Base-by-base conservation (phyloP, 2,329 filamentous ascomycete genomes). In the Aspergillus sp. region DNA sequence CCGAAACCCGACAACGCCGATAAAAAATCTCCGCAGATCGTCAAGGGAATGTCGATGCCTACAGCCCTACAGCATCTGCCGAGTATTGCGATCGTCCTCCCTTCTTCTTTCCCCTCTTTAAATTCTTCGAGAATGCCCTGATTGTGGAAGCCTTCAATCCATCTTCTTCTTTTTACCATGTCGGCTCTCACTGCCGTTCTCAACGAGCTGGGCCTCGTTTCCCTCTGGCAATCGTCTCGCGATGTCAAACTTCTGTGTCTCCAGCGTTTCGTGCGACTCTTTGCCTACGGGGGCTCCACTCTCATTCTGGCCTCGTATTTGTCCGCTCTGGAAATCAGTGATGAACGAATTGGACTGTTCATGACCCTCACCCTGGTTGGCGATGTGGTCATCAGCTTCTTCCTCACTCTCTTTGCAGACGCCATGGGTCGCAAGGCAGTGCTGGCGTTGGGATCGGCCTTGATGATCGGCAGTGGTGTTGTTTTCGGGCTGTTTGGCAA, bases 231-330 rank as follows among this genome's bases (percentile, higher is more conserved):
- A 26, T 65, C 66, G 8, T 57, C 66, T 13, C 50, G 49, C 27
- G 65, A 69, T 41, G 60, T 65, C 38, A 69, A 69, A 43, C 50
- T 68, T 6, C 64, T 69, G 43, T 67, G 64, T 44, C 57, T 64
- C 10, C 65, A 68, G 51, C 65, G 67, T 4, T 70, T 70, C 49
- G 59, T 70, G 45, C 80, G 81, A 42, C 78, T 84, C 65, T 79
- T 83, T 51, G 79, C 81, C n/a, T 83, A 82, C 49, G 80, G 81
- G 38, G 76, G 77, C 43, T 76, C 74, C 13, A 76, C 79, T 0
- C 69, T 85, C 36, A 77, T 83, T 40, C 69, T 85, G 36, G 81
- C 78, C 8, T 75, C 81, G 11, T 83, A 82, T 57, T 75, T 85
- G 40, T 73, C 76, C 6, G 72, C 74, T 13, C 62, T 84, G 9